A percentile compares a stretch with the other conserved stretches of the same genome.
Evolutionary conservation across 1,284 basidiomycete species (phyloP).

Genomic region (Sanguinoderma infundibulare): DNA sequence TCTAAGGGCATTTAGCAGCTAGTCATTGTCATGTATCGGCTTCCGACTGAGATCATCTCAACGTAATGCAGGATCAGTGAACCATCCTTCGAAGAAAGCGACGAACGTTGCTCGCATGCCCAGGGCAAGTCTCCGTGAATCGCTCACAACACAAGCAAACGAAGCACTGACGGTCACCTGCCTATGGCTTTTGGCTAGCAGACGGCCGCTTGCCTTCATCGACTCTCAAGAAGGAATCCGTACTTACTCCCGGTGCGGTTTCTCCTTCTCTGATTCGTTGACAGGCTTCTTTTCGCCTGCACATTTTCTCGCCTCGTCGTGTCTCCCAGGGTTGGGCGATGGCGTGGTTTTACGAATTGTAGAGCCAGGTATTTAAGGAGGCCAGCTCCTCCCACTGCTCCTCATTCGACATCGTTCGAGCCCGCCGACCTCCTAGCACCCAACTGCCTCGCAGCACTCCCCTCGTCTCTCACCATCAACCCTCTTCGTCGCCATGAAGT

Average conservation of each 20-base stretch:
- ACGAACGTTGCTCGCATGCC: background rate
- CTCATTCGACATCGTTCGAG: slow-evolving; percentile 5
- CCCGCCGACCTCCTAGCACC: background rate
- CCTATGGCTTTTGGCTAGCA: background rate
- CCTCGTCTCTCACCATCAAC: background rate
- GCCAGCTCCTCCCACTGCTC: background rate
- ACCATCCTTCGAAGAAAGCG: background rate
- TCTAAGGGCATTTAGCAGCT: no score
- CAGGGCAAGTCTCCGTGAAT: background rate
- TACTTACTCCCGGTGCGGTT: background rate
- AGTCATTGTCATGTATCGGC: no score
- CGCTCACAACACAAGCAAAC: background rate
- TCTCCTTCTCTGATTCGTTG: background rate
- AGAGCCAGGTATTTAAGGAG: background rate
- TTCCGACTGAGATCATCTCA: no score
- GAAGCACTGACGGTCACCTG: background rate
- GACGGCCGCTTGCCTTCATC: background rate
- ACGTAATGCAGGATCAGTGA: background rate
- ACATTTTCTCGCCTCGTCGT: background rate
- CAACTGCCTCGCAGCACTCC: background rate
- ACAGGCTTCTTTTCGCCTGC: background rate
- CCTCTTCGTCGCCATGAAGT: slow-evolving; percentile 1
- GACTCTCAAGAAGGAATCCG: background rate
- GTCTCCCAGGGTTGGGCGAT: background rate
- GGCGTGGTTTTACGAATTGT: no score